Percentiles rank a stretch among this genome's conserved stretches.
These are phyloP conservation scores for Magnaporthiopsis poae DNA, from an alignment of 2,329 filamentous ascomycete species.

Conservation along the genomic window DNA sequence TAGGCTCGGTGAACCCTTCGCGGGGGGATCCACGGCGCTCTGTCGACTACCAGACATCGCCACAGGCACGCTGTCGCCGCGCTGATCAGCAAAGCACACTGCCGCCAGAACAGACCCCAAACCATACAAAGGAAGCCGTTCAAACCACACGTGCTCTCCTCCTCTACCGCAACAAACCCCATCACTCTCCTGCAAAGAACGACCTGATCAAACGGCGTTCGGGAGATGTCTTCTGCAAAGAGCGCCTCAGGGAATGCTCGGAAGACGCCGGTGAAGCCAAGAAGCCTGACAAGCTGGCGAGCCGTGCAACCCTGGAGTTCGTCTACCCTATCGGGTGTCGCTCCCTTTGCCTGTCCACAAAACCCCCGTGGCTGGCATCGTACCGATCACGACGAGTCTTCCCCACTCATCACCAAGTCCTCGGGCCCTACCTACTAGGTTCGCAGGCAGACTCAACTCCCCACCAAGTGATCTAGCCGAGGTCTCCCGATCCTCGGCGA, in stretches of 20 bases:
- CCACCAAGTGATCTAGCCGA: not conserved
- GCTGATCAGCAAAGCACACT: not conserved
- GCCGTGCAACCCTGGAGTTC: not conserved
- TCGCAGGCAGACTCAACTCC: not conserved
- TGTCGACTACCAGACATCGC: not conserved
- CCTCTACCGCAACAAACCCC: not conserved
- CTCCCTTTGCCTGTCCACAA: not conserved
- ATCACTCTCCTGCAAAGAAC: not conserved
- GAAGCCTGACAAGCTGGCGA: not conserved
- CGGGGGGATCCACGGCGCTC: too few species aligned
- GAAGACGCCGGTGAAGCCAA: not conserved
- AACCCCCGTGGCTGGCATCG: not conserved
- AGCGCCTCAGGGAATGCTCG: not conserved
- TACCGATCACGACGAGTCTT: not conserved
- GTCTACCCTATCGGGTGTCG: not conserved
- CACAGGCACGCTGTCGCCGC: not conserved
- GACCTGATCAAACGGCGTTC: too few species aligned
- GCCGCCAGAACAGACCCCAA: not conserved
- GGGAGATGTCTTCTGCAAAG: not conserved
- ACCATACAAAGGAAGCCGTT: not conserved
- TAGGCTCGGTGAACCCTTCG: not conserved
- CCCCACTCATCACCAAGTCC: not conserved
- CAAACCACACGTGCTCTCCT: not conserved
- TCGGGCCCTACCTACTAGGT: not conserved
- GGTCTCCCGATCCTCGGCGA: not conserved